A percentile compares a stretch with the other conserved stretches of the same genome.
phyloP scores from a whole-genome alignment of 495 filamentous ascomycete genomes.

The Neurospora sp. region DNA sequence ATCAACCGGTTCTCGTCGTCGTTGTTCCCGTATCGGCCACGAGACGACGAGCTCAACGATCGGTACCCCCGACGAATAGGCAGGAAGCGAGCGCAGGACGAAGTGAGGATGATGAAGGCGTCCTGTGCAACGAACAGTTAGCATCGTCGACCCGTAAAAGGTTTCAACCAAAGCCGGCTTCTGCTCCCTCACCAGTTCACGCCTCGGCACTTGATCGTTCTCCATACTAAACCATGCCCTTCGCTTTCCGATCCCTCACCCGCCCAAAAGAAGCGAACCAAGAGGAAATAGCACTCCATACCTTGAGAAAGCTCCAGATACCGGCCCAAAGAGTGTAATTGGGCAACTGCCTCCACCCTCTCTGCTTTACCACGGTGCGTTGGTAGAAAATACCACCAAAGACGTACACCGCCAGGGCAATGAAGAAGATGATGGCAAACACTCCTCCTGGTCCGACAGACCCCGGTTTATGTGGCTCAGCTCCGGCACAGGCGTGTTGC shows the following conservation, averaged over 20 bases:
- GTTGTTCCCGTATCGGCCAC: constrained; percentile 36
- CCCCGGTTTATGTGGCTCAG: constrained; percentile 47
- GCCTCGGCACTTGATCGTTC: neutral
- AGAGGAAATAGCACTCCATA: constrained; percentile 26
- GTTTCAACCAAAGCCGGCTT: neutral
- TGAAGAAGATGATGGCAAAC: constrained; percentile 83
- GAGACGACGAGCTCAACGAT: constrained; percentile 39
- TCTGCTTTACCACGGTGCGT: constrained; percentile 84
- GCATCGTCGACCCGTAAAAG: neutral
- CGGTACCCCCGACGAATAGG: constrained; percentile 54
- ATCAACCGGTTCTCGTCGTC: constrained; percentile 92
- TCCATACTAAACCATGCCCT: neutral
- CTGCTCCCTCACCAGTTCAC: neutral
- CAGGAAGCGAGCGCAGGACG: constrained; percentile 60
- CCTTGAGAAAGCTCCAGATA: constrained; percentile 73
- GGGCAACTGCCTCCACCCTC: constrained; percentile 91
- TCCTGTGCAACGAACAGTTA: constrained; percentile 45
- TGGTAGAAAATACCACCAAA: constrained; percentile 93
- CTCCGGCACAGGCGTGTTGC: constrained; percentile 64
- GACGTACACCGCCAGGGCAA: constrained; percentile 79
- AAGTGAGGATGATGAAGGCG: constrained; percentile 66
- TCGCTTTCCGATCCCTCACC: neutral
- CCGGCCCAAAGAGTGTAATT: constrained; percentile 90
- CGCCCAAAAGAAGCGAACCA: neutral
- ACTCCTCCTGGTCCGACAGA: constrained; percentile 76